These are phyloP conservation scores for Phytophthora megakarya DNA, from an alignment of 352 stramenopile genomes.

Conservation along the genomic window DNA sequence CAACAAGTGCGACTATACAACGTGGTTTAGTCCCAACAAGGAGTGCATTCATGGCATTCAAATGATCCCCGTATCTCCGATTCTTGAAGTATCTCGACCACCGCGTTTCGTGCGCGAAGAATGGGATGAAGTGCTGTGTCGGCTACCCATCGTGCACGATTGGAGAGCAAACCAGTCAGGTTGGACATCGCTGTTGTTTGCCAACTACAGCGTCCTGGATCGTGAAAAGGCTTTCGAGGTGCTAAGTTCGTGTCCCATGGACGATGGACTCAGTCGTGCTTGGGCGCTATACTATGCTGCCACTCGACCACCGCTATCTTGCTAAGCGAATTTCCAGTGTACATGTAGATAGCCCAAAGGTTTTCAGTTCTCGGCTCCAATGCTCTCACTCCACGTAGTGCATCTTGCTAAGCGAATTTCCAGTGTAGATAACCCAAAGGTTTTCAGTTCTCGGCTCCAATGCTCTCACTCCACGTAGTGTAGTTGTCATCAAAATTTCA, in stretches of 20 bases:
- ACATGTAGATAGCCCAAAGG: background rate
- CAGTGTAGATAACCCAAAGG: background rate
- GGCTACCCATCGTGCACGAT: constrained; percentile 53
- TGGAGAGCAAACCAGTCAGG: constrained; percentile 50
- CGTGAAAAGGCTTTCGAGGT: constrained; percentile 40
- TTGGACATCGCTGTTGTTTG: constrained; percentile 68
- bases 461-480: background rate
- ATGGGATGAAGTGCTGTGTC: constrained; percentile 63
- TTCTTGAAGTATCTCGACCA: constrained; percentile 48
- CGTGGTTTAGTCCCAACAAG: constrained; percentile 76
- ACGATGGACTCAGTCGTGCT: constrained; percentile 71
- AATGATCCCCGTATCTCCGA: constrained; percentile 71
- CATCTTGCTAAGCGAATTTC: constrained; percentile 21
- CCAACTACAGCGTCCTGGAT: constrained; percentile 62
- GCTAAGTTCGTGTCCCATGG: constrained; percentile 56
- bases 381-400: no score
- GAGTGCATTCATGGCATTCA: constrained; percentile 82
- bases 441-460: background rate
- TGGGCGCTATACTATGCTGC: constrained; percentile 68
- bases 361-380: background rate
- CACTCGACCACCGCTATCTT: constrained; percentile 37
- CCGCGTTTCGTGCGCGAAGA: constrained; percentile 57
- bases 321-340: constrained; percentile 9
- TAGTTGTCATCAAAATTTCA: constrained; percentile 4
- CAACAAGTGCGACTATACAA: constrained; percentile 79